Evolutionary conservation across 345 rosid species (phyloP).

Genomic region (Gossypium ekmanianum): DNA sequence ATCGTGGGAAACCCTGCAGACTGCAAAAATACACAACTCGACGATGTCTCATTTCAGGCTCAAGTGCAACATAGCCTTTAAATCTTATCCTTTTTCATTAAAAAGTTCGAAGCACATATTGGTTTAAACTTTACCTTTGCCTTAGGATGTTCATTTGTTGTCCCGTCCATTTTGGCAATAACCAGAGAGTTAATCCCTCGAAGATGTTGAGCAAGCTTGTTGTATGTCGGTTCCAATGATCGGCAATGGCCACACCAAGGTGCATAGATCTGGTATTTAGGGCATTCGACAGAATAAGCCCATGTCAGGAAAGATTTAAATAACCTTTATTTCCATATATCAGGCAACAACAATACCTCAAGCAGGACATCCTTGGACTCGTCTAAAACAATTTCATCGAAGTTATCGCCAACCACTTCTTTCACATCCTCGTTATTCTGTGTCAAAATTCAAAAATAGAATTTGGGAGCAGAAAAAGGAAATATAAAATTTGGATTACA

Average conservation of each 20-base stretch:
- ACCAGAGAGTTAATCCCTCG: conserved; percentile 70
- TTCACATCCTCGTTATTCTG: conserved; percentile 97
- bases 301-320: conserved; percentile 1
- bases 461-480: background rate
- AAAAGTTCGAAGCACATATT: background rate
- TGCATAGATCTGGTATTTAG: conserved; percentile 64
- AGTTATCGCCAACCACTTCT: conserved; percentile 87
- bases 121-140: conserved; percentile 64
- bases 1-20: conserved; percentile 95
- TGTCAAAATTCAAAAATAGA: conserved; percentile 23
- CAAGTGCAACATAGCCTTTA: background rate
- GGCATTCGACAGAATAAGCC: conserved; percentile 9
- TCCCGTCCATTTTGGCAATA: conserved; percentile 97
- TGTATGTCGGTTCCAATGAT: conserved; percentile 82
- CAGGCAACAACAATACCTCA: conserved; percentile 49
- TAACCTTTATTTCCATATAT: background rate
- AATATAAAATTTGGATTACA: conserved; percentile 13
- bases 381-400: conserved; percentile 85
- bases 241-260: conserved; percentile 99
- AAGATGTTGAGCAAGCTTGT: conserved; percentile 91
- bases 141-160: conserved; percentile 93
- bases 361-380: conserved; percentile 96
- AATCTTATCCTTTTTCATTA: background rate
- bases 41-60: background rate
- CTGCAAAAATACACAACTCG: conserved; percentile 37